Percentiles rank a stretch among this genome's conserved stretches.
Conservation (phyloP, 371 early-diverging fungal genomes). For the Blakeslea trispora region DNA sequence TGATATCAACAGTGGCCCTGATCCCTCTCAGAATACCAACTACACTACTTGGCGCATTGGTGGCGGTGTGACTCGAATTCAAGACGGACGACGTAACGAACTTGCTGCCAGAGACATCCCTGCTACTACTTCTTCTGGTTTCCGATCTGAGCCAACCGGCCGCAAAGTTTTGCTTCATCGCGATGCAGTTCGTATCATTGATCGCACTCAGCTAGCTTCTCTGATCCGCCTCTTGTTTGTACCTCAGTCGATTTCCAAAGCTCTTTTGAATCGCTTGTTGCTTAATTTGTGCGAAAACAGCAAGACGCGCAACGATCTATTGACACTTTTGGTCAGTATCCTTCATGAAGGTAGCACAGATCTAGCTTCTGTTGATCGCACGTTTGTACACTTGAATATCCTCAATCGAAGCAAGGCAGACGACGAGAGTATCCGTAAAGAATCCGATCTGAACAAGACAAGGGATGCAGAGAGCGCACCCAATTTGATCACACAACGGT, state of each 20-base stretch:
- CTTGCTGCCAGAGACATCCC: neutral
- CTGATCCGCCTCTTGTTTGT: constrained; percentile 86
- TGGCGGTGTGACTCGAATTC: neutral
- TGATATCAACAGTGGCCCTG: neutral
- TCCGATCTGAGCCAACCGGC: neutral
- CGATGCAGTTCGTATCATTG: constrained; percentile 81
- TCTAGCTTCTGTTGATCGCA: constrained; percentile 76
- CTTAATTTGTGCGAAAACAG: constrained; percentile 90
- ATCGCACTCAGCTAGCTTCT: constrained; percentile 75
- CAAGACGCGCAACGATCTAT: constrained; percentile 80
- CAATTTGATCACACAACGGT: constrained; percentile 83
- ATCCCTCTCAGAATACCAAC: constrained; percentile 1
- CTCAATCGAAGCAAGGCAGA: neutral
- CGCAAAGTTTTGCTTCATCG: constrained; percentile 35
- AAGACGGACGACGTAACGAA: neutral
- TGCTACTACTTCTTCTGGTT: neutral
- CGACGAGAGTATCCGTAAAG: too few species aligned
- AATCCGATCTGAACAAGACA: neutral
- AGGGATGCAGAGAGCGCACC: constrained; percentile 62
- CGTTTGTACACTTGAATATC: constrained; percentile 40
- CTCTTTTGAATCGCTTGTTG: constrained; percentile 70
- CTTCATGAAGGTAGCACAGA: constrained; percentile 83
- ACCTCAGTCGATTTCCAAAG: constrained; percentile 75
- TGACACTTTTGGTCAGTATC: constrained; percentile 82
- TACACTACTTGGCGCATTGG: constrained; percentile 11